Conservation (phyloP, 2,329 filamentous ascomycete genomes). For the Paecilomyces variotii region DNA sequence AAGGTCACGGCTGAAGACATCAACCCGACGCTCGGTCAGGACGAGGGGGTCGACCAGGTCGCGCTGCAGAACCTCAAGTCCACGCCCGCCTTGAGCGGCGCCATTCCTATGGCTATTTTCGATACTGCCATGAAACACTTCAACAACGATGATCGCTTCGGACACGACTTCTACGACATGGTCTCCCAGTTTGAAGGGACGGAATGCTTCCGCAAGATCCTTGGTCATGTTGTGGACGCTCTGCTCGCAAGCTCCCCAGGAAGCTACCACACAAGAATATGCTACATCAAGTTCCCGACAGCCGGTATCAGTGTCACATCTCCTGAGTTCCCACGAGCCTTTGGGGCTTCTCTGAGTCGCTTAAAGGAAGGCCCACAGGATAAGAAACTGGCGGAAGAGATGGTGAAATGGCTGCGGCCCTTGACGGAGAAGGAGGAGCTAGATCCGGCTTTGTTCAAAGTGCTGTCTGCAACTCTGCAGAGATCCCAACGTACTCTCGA, state of each 20-base stretch:
- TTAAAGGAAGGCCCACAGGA: conserved; percentile 47
- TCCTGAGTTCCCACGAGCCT: conserved; percentile 62
- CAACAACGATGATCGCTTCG: conserved; percentile 58
- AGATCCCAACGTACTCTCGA: conserved; percentile 24
- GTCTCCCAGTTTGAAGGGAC: conserved; percentile 62
- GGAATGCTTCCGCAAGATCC: conserved; percentile 56
- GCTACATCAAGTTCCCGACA: conserved; percentile 63
- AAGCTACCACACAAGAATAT: conserved; percentile 58
- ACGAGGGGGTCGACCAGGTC: conserved; percentile 44
- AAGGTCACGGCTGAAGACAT: conserved; percentile 56
- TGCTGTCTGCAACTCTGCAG: conserved; percentile 36
- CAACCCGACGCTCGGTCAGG: conserved; percentile 46
- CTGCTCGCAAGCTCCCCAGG: conserved; percentile 55
- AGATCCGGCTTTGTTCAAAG: conserved; percentile 47
- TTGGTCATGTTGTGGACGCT: conserved; percentile 61
- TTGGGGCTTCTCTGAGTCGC: conserved; percentile 57
- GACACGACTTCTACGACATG: conserved; percentile 71
- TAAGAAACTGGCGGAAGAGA: conserved; percentile 37
- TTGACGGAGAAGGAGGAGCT: conserved; percentile 38
- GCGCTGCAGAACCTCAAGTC: conserved; percentile 56
- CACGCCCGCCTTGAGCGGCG: conserved; percentile 82
- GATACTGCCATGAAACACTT: conserved; percentile 75
- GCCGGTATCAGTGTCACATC: conserved; percentile 56
- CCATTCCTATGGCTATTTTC: conserved; percentile 87
- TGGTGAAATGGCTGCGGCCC: conserved; percentile 43